Conservation (phyloP, 1,284 basidiomycete species). For the Coriolopsis trogii region DNA sequence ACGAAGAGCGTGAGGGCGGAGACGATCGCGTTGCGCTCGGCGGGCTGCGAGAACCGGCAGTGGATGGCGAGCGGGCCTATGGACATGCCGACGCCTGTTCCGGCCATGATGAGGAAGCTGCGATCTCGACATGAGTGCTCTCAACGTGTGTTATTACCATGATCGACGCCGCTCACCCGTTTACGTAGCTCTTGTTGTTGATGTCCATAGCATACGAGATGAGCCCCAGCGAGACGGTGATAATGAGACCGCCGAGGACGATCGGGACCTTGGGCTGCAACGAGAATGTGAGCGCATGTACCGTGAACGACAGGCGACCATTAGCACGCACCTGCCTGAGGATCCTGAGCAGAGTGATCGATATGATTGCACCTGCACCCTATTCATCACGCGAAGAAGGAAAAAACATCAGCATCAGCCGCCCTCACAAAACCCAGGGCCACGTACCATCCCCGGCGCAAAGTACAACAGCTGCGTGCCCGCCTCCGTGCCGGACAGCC, state of each 20-base stretch:
- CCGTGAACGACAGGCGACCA: neutral
- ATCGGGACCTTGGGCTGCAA: conserved; percentile 46
- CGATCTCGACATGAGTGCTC: neutral
- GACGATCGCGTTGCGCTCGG: conserved; percentile 41
- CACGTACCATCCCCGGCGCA: conserved; percentile 46
- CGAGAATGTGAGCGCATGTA: neutral
- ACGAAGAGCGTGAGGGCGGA: conserved; percentile 49
- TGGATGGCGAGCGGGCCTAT: conserved; percentile 46
- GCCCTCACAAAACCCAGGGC: conserved; percentile 1
- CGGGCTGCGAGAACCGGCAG: conserved; percentile 47
- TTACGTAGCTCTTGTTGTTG: conserved; percentile 38
- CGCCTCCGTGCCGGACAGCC: conserved; percentile 38
- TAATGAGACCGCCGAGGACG: conserved; percentile 39
- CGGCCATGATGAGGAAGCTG: conserved; percentile 50
- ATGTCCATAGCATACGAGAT: conserved; percentile 44
- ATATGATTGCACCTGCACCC: conserved; percentile 35
- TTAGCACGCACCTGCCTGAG: conserved; percentile 19
- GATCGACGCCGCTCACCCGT: conserved; percentile 37
- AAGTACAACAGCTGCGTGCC: conserved; percentile 53
- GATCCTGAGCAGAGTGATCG: conserved; percentile 34
- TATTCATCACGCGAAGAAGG: conserved; percentile 17
- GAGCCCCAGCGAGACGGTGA: conserved; percentile 44
- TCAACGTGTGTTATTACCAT: too few species aligned
- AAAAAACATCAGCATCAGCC: too few species aligned
- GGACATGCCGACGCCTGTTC: conserved; percentile 46